Conservation (phyloP, 345 rosid genomes). For the Dipteronia sinensis region DNA sequence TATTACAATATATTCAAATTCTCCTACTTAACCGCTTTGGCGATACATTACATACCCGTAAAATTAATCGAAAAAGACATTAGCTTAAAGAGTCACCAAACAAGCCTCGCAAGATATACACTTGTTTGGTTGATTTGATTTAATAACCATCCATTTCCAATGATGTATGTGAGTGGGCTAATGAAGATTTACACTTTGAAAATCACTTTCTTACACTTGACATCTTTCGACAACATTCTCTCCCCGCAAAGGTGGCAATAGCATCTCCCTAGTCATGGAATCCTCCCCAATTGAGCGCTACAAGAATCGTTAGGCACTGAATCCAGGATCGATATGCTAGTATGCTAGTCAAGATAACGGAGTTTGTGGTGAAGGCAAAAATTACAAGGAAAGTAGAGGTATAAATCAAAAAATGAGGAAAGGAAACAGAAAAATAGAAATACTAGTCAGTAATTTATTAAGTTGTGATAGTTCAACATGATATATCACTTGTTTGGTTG, state of each 20-base stretch:
- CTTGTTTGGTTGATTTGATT: constrained; percentile 10
- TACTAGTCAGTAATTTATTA: constrained; percentile 24
- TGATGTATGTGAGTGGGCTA: background rate
- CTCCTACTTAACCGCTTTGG: constrained; percentile 6
- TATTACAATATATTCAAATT: constrained; percentile 17
- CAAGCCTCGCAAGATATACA: constrained; percentile 27
- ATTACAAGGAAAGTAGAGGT: background rate
- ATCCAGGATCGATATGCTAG: constrained; percentile 6
- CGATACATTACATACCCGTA: background rate
- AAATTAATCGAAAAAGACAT: background rate
- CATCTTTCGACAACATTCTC: background rate
- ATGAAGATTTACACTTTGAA: background rate
- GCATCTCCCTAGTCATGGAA: constrained; percentile 15
- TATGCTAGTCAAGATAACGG: constrained; percentile 1
- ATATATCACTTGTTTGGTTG: constrained; percentile 43
- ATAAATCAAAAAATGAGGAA: background rate
- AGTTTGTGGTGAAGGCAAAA: background rate
- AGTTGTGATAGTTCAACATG: constrained; percentile 36
- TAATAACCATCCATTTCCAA: constrained; percentile 5
- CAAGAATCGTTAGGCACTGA: constrained; percentile 11
- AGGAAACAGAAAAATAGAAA: background rate
- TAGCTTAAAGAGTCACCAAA: constrained; percentile 15
- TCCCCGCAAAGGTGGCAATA: constrained; percentile 15
- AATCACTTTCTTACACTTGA: constrained; percentile 9
- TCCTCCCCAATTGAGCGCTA: constrained; percentile 12